A percentile compares a stretch with the other conserved stretches of the same genome.
Evolutionary conservation across 768 basidiomycete genomes (phyloP).

Genomic region (Kwoniella botswanensis): DNA sequence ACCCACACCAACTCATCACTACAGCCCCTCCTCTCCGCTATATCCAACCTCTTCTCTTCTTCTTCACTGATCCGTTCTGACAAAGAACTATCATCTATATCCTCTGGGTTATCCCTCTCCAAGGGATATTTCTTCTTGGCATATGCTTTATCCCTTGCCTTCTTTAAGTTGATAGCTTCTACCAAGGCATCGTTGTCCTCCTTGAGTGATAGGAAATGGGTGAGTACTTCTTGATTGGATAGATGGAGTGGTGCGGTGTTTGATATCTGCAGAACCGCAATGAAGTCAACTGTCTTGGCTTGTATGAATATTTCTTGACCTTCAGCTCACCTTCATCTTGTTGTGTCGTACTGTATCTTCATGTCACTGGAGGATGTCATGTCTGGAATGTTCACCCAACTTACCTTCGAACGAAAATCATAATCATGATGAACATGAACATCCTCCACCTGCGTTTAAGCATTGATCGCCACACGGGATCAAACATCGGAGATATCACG

Average conservation of each 20-base stretch:
- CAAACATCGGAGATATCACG: constrained; percentile 11
- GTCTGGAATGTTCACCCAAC: no score
- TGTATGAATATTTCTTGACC: neutral
- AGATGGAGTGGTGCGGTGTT: constrained; percentile 76
- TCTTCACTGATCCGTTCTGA: constrained; percentile 29
- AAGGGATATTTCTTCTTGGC: constrained; percentile 26
- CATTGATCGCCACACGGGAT: constrained; percentile 12
- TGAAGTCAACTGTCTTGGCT: neutral
- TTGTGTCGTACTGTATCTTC: neutral
- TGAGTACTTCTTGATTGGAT: constrained; percentile 84
- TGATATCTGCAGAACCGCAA: constrained; percentile 58
- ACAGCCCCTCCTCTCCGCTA: constrained; percentile 64
- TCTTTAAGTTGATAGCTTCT: constrained; percentile 12
- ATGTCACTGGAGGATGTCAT: neutral
- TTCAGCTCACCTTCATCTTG: constrained; percentile 25
- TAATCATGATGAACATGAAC: neutral
- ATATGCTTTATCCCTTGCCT: constrained; percentile 21
- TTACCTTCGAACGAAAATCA: no score
- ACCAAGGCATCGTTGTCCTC: constrained; percentile 60
- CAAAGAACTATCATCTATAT: constrained; percentile 15
- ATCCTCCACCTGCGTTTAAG: constrained; percentile 4
- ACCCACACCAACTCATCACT: constrained; percentile 82
- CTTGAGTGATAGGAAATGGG: constrained; percentile 76
- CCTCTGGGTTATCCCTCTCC: constrained; percentile 34
- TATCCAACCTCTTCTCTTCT: constrained; percentile 74